Percentiles rank a stretch among this genome's conserved stretches.
phyloP scores from a whole-genome alignment of 768 basidiomycete species.

The Tulasnella sp. region DNA sequence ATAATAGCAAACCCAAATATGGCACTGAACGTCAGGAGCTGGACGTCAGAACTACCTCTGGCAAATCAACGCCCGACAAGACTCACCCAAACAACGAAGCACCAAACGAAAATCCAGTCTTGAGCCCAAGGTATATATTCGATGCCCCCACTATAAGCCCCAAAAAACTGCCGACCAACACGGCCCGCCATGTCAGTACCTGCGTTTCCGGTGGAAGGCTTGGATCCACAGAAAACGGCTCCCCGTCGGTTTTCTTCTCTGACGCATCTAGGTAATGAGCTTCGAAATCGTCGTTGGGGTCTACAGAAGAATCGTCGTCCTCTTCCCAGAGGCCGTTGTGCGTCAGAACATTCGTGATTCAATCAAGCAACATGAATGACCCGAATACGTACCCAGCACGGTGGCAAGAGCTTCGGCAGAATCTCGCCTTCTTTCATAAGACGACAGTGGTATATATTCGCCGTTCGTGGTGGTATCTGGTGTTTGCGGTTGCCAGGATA shows the following conservation, averaged over 20 bases:
- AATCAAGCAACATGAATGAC: no score
- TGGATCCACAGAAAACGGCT: conserved; percentile 44
- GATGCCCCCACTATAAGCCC: conserved; percentile 20
- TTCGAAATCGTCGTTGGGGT: background rate
- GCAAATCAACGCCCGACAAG: background rate
- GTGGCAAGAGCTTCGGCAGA: no score
- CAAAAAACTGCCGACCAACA: conserved; percentile 15
- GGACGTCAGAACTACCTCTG: background rate
- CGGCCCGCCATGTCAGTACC: conserved; percentile 28
- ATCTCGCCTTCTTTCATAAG: no score
- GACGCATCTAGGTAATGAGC: no score
- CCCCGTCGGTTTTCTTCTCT: no score
- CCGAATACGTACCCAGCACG: no score
- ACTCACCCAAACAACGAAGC: conserved; percentile 10
- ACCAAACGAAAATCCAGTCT: conserved; percentile 35
- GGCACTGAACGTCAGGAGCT: conserved; percentile 45
- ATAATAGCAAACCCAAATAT: conserved; percentile 51
- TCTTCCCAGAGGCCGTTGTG: no score
- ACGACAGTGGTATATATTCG: no score
- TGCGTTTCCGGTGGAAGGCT: conserved; percentile 37
- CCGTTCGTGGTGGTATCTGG: no score
- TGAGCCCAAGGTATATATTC: conserved; percentile 50
- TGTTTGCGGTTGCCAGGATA: no score
- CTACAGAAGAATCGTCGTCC: no score
- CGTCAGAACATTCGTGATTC: no score